Base-by-base conservation (phyloP, 192 early-diverging fungal genomes). In the Entophlyctis luteolus region DNA sequence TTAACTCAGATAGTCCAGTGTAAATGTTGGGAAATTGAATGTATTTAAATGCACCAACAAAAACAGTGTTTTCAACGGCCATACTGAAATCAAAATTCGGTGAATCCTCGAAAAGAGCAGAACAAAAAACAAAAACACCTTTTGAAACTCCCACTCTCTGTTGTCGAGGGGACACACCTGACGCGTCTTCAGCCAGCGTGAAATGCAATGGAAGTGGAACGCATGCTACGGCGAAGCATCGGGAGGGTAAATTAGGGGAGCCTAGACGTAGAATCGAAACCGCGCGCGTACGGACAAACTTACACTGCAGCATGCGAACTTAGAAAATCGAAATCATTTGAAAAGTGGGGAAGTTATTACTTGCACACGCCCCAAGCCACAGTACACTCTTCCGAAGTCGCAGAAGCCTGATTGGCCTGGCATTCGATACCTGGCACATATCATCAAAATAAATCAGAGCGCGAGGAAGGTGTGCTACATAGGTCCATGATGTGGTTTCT, bases 401-500 rank as follows among this genome's bases (percentile, higher is more conserved):
- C 92, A 8, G 94, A 90, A 0, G 88, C 91, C 79, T 96, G 96
- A 72, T 96, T 95, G 4, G 94, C 96, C 74, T 98, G 96, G 79
- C 96, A 98, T 79, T 95, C 94, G 49, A 96, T 96, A 72, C 88
- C 90, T 91, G 52, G 22, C 4, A 38, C 12, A 34, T 1, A 0
- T 50, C n/a, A n/a, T n/a, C n/a, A n/a, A n/a, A n/a, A n/a, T n/a
- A n/a, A n/a, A n/a, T n/a, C n/a, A n/a, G n/a, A n/a, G n/a, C n/a
- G n/a, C n/a, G n/a, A n/a, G n/a, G n/a, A n/a, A n/a, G n/a, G n/a
- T n/a, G n/a, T n/a, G n/a, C n/a, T 81, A 89, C 96, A 98, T 52
- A 94, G 85, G 72, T 98, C 96, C 96, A 98, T 98, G 78, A 95
- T 98, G 79, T 98, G 95, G 79, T 98, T 98, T 72, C 94, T 86